Evolutionary conservation across 179 eudicot genomes (phyloP), one percentile per base, ranked within the genome.

Genomic region (Camellia oleifera): DNA sequence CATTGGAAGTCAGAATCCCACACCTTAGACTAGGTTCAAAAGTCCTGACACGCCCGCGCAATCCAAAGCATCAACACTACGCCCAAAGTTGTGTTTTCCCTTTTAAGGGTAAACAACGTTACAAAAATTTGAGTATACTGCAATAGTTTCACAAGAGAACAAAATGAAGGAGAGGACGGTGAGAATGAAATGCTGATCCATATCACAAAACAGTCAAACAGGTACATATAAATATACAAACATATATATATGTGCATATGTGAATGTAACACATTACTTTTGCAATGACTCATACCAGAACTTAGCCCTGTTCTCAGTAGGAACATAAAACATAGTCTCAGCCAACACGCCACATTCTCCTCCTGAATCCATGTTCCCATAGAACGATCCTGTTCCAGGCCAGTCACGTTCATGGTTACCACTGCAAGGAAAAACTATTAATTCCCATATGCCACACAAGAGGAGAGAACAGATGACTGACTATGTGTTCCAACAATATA

Each of bases 291-390:
- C 77, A 56, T 86, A 92, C 97, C 97, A 92, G 82, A 88, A 91
- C 62, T 91, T 92, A 46, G 88, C 94, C 74, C 91, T 81, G 84
- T 91, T 92, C 73, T 91, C 92, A 17, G 97, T 84, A 58, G 97
- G 97, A 83, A 81, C 85, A 78, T 81, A 91, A 65, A 89, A 92
- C 94, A 92, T 88, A 60, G 88, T 87, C 79, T 92, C 91, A 48
- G 93, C 94, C 54, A 86, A 74, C 48, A 92, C 97, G 48, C 97
- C 97, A 85, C 97, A 92, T 83, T 92, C 97, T 76, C 97, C 97
- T 58, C 94, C 97, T 23, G 97, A 92, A 79, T 92, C 97, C 57
- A 64, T 76, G 82, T 77, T 83, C 63, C 77, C 88, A 77, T 90
- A 92, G 81, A 91, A 91, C 1, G 94, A 92, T 61, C 95, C 93